Evolutionary conservation across 768 basidiomycete genomes (phyloP).

Genomic region (Tylopilus sp.): DNA sequence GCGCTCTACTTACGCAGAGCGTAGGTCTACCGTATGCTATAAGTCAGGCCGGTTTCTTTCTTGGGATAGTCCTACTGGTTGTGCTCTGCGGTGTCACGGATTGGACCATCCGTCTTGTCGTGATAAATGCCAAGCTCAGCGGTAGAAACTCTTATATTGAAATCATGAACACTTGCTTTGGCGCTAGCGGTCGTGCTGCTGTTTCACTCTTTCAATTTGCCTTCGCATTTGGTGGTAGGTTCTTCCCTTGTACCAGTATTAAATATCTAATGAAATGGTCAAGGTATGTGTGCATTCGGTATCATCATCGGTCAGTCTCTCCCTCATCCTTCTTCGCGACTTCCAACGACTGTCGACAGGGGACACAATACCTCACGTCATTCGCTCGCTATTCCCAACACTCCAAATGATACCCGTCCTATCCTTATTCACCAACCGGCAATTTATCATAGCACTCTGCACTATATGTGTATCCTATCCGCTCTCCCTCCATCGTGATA

Average conservation of each 20-base stretch:
- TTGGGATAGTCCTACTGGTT: constrained; percentile 79
- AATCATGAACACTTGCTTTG: constrained; percentile 93
- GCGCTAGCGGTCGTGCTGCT: constrained; percentile 83
- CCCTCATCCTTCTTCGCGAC: neutral
- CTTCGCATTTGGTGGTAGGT: constrained; percentile 91
- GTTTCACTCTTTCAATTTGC: constrained; percentile 97
- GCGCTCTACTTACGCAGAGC: constrained; percentile 3
- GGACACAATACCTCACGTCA: constrained; percentile 94
- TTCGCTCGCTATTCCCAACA: constrained; percentile 79
- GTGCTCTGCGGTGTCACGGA: constrained; percentile 83
- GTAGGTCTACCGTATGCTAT: constrained; percentile 91
- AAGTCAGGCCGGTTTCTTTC: constrained; percentile 90
- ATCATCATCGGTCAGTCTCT: constrained; percentile 72
- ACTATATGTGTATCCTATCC: constrained; percentile 91
- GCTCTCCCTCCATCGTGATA: constrained; percentile 92
- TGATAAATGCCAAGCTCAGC: constrained; percentile 93
- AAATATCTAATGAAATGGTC: constrained; percentile 3
- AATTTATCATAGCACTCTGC: constrained; percentile 85
- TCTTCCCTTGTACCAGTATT: neutral
- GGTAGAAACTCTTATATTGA: constrained; percentile 91
- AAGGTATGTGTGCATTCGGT: constrained; percentile 97
- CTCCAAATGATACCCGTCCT: constrained; percentile 67
- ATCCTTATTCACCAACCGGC: constrained; percentile 75
- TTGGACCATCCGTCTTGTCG: constrained; percentile 97
- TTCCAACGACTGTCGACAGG: constrained; percentile 39